Conservation (phyloP, 1,284 basidiomycete genomes). For the Ceratorhiza oryzae-sativae region DNA sequence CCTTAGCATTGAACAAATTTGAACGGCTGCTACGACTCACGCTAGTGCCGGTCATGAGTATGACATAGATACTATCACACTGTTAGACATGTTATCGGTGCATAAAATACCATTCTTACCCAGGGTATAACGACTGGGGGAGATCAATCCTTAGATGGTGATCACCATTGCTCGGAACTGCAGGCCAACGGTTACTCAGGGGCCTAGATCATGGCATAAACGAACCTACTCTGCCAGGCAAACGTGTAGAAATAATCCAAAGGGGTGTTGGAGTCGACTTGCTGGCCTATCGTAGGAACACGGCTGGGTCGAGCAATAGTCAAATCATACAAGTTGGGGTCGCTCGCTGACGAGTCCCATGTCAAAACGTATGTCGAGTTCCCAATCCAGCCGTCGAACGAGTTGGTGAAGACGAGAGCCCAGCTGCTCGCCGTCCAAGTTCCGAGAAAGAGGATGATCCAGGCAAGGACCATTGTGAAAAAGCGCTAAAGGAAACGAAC, state of each 20-base stretch:
- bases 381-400: conserved; percentile 30
- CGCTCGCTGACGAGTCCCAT: conserved; percentile 11
- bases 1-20: neutral
- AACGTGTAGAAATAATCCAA: conserved; percentile 6
- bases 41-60: neutral
- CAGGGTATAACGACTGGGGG: neutral
- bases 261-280: neutral
- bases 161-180: conserved; percentile 11
- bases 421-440: neutral
- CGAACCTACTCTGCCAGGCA: conserved; percentile 2
- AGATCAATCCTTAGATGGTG: conserved; percentile 10
- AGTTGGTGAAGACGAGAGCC: conserved; percentile 27
- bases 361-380: conserved; percentile 16
- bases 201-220: neutral
- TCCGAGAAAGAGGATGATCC: neutral
- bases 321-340: conserved; percentile 16
- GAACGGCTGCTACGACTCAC: neutral
- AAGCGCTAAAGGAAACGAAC: neutral
- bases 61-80: conserved; percentile 4
- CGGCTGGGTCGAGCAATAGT: conserved; percentile 1
- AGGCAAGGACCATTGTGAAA: neutral
- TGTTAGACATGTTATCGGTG: neutral
- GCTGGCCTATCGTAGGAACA: neutral
- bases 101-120: neutral
- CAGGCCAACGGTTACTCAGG: neutral